Conservation (phyloP, 75 land plant genomes). For the Azolla pinnata region DNA sequence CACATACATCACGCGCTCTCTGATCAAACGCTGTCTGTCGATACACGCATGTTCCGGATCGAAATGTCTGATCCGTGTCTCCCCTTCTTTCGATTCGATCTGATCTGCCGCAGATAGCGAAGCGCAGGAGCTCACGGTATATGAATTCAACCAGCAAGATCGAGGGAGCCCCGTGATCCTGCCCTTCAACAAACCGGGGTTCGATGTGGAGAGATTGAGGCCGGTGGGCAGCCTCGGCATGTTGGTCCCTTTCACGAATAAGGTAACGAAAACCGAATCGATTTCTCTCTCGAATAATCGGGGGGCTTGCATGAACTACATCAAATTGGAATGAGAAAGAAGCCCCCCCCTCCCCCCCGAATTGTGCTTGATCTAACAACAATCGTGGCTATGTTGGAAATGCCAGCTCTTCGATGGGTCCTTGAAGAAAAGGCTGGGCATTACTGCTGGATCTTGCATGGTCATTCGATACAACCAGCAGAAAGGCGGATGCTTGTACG, state of each 20-base stretch:
- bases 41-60: no score
- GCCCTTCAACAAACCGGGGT: background rate
- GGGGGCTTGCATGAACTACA: background rate
- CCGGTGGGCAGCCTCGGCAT: constrained; percentile 47
- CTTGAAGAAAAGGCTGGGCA: constrained; percentile 63
- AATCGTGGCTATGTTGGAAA: background rate
- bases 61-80: no score
- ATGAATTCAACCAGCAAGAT: constrained; percentile 23
- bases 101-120: no score
- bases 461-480: constrained; percentile 55
- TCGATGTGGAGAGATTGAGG: constrained; percentile 8
- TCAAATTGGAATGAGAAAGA: no score
- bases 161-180: constrained; percentile 18
- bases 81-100: no score
- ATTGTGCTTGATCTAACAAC: no score
- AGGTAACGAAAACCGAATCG: constrained; percentile 13
- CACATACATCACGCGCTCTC: no score
- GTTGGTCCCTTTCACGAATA: constrained; percentile 70
- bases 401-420: constrained; percentile 64
- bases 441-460: constrained; percentile 72
- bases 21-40: no score
- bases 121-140: constrained; percentile 16
- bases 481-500: constrained; percentile 68
- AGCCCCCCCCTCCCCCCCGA: no score
- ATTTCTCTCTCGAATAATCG: background rate